These are phyloP conservation scores for Vitis hybrid DNA, from an alignment of 177 flowering plant genomes.

Conservation along the genomic window DNA sequence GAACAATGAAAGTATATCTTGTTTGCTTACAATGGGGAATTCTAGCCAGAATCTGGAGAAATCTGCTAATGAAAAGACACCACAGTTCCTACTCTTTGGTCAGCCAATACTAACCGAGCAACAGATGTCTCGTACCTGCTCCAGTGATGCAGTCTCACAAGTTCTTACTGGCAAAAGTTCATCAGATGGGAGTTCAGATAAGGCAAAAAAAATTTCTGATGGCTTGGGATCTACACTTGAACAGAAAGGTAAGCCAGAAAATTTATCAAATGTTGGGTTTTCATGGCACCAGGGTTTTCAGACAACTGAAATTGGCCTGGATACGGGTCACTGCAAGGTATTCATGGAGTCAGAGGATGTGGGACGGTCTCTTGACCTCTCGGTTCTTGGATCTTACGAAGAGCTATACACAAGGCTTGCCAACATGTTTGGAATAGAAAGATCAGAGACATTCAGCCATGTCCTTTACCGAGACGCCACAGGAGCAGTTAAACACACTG, in stretches of 20 bases:
- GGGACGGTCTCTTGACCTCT: conserved; percentile 80
- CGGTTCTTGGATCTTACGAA: conserved; percentile 73
- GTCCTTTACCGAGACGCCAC: conserved; percentile 63
- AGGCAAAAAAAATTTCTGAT: conserved; percentile 19
- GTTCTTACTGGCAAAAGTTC: conserved; percentile 33
- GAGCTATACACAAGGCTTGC: conserved; percentile 63
- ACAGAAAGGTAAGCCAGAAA: conserved; percentile 22
- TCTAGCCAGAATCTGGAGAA: conserved; percentile 48
- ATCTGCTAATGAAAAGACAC: conserved; percentile 39
- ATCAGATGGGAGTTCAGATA: conserved; percentile 36
- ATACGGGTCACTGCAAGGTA: conserved; percentile 77
- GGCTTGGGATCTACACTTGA: conserved; percentile 19
- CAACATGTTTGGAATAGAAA: conserved; percentile 67
- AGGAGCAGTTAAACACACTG: conserved; percentile 64
- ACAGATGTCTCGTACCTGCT: conserved; percentile 51
- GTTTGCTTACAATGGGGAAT: conserved; percentile 70
- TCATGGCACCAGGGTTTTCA: conserved; percentile 32
- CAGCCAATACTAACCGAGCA: conserved; percentile 86
- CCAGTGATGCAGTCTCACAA: conserved; percentile 39
- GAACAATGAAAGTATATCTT: conserved; percentile 55
- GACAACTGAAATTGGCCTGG: conserved; percentile 39
- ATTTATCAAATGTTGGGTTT: conserved; percentile 30
- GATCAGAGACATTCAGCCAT: conserved; percentile 42
- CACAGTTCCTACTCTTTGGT: conserved; percentile 81
- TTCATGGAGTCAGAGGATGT: conserved; percentile 82